These are phyloP conservation scores for Miscanthus sacchariflorus DNA, from an alignment of 202 grass and related monocot genomes.

Conservation along the genomic window DNA sequence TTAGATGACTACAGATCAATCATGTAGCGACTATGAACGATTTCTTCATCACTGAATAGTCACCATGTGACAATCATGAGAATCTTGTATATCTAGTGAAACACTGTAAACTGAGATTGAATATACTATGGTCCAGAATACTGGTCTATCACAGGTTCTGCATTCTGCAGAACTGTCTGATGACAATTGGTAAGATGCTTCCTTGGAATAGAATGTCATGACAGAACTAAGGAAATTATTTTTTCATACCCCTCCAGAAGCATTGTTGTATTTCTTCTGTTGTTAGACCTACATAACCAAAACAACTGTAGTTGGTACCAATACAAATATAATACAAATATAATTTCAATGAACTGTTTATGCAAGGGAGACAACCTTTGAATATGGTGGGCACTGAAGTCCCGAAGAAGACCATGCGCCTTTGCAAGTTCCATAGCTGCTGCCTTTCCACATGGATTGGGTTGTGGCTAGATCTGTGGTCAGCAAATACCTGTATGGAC, in stretches of 20 bases:
- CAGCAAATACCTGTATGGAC: constrained; percentile 77
- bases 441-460: constrained; percentile 68
- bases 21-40: neutral
- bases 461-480: constrained; percentile 70
- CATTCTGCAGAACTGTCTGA: constrained; percentile 31
- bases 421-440: constrained; percentile 72
- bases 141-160: constrained; percentile 34
- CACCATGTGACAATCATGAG: neutral
- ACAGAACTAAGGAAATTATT: constrained; percentile 33
- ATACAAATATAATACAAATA: constrained; percentile 29
- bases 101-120: neutral
- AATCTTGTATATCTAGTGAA: neutral
- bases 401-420: constrained; percentile 79
- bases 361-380: constrained; percentile 50
- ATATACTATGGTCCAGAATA: constrained; percentile 23
- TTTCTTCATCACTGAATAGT: neutral
- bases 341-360: constrained; percentile 30
- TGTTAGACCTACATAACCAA: constrained; percentile 62
- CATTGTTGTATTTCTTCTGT: constrained; percentile 73
- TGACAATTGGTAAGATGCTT: constrained; percentile 24
- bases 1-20: neutral
- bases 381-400: constrained; percentile 72
- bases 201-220: neutral
- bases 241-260: constrained; percentile 76
- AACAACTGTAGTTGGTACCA: constrained; percentile 44